Evolutionary conservation across 1,139 yeast genomes (phyloP).

Genomic region (Yamadazyma epiphylla): DNA sequence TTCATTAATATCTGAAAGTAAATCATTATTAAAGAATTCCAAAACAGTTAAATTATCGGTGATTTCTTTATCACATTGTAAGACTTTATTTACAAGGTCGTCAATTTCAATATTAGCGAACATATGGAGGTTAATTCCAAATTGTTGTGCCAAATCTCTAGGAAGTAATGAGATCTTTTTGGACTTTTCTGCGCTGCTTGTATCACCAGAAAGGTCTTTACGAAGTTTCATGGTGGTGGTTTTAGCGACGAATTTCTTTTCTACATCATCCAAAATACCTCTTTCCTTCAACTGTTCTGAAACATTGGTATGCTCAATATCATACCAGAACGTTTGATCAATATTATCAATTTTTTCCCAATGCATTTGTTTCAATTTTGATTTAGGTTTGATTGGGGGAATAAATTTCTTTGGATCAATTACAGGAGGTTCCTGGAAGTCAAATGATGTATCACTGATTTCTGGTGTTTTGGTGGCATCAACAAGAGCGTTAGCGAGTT

Average conservation of each 20-base stretch:
- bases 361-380: constrained; percentile 84
- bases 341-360: constrained; percentile 83
- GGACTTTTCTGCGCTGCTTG: constrained; percentile 6
- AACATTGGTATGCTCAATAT: constrained; percentile 43
- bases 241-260: constrained; percentile 68
- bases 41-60: constrained; percentile 65
- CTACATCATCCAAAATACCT: constrained; percentile 80
- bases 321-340: constrained; percentile 80
- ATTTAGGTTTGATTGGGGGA: constrained; percentile 46
- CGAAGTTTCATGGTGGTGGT: constrained; percentile 44
- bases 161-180: constrained; percentile 62
- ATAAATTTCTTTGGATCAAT: constrained; percentile 11
- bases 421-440: constrained; percentile 1
- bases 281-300: constrained; percentile 55
- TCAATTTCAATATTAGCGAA: constrained; percentile 61
- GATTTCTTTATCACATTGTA: constrained; percentile 70
- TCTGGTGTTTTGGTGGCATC: constrained; percentile 5
- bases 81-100: constrained; percentile 59
- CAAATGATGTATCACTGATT: neutral
- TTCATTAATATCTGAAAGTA: constrained; percentile 67
- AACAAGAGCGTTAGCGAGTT: constrained; percentile 1
- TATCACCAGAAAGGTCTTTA: constrained; percentile 15
- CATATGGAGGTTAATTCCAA: constrained; percentile 88
- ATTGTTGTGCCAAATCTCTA: constrained; percentile 76
- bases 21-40: constrained; percentile 78